Percentiles rank a stretch among this genome's conserved stretches.
These are phyloP conservation scores for Saccharomycopsis lassenensis DNA, from an alignment of 805 yeast genomes.

Conservation along the genomic window DNA sequence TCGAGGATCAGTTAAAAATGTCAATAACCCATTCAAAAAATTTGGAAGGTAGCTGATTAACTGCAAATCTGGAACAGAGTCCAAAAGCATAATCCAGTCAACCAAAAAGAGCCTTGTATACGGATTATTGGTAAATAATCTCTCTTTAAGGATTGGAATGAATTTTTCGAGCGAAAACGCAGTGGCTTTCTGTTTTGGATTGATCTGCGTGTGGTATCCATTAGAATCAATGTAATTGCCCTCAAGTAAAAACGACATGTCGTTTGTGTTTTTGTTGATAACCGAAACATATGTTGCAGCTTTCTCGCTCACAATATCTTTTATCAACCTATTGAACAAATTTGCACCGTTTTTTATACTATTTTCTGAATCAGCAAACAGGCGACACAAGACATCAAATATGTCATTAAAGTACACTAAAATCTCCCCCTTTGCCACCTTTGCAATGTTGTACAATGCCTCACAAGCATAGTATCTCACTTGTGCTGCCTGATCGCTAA, in stretches of 20 bases:
- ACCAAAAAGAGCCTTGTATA: slow-evolving; percentile 85
- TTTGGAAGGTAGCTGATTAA: slow-evolving; percentile 80
- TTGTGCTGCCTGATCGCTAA: slow-evolving; percentile 94
- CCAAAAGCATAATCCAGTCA: slow-evolving; percentile 87
- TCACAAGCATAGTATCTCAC: slow-evolving; percentile 97
- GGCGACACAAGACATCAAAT: slow-evolving; percentile 82
- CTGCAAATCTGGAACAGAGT: slow-evolving; percentile 87
- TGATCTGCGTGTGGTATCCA: slow-evolving; percentile 50
- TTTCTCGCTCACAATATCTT: slow-evolving; percentile 91
- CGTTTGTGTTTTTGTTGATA: slow-evolving; percentile 40
- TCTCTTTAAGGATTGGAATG: slow-evolving; percentile 81
- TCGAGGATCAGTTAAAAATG: slow-evolving; percentile 72
- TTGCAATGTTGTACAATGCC: slow-evolving; percentile 87
- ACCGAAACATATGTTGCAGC: slow-evolving; percentile 80
- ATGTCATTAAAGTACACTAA: slow-evolving; percentile 86
- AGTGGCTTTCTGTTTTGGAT: slow-evolving; percentile 42
- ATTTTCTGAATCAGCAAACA: slow-evolving; percentile 83
- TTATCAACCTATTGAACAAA: slow-evolving; percentile 75
- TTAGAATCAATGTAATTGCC: slow-evolving; percentile 39
- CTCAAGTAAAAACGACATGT: slow-evolving; percentile 28
- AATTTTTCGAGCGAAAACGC: slow-evolving; percentile 82
- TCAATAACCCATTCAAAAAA: slow-evolving; percentile 72
- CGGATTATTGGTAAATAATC: slow-evolving; percentile 88
- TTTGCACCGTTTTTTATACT: slow-evolving; percentile 95
- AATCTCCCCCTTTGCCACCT: slow-evolving; percentile 93